phyloP scores from a whole-genome alignment of 495 filamentous ascomycete genomes.

The Aspergillus homomorphus region DNA sequence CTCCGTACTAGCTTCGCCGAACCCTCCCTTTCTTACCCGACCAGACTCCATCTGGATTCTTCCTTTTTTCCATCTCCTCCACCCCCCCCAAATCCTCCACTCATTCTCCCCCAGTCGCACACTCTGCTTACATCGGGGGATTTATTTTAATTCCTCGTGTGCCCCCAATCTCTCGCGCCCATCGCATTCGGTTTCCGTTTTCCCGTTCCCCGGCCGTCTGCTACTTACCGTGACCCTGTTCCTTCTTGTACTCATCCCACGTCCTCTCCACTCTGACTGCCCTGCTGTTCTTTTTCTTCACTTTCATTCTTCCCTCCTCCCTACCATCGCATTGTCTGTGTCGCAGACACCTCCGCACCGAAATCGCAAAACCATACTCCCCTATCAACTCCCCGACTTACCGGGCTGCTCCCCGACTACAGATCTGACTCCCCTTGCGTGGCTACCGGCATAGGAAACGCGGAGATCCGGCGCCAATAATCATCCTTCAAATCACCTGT shows the following conservation, averaged over 20 bases:
- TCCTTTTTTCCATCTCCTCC: slow-evolving; percentile 5
- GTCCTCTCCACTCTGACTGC: slow-evolving; percentile 1
- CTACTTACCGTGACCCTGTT: not conserved
- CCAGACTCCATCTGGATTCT: slow-evolving; percentile 8
- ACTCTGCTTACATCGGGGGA: slow-evolving; percentile 2
- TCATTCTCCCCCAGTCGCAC: not conserved
- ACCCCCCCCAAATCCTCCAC: not conserved
- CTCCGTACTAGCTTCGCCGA: not conserved
- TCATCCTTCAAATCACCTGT: not conserved
- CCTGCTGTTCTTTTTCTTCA: slow-evolving; percentile 5
- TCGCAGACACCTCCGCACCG: slow-evolving; percentile 4
- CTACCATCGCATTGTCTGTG: not conserved
- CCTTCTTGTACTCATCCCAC: slow-evolving; percentile 12
- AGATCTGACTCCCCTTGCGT: slow-evolving; percentile 2
- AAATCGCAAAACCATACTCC: not conserved
- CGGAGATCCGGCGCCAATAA: not conserved
- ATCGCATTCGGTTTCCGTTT: slow-evolving; percentile 1
- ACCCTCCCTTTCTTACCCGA: slow-evolving; percentile 1
- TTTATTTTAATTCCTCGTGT: not conserved
- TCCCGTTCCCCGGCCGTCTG: slow-evolving; percentile 3
- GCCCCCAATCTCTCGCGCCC: not conserved
- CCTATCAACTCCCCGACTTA: not conserved
- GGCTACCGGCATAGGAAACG: not conserved
- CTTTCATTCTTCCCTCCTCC: slow-evolving; percentile 4
- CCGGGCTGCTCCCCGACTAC: not conserved